These are phyloP conservation scores for Lepiota venenata DNA, from an alignment of 768 basidiomycete species.

Conservation along the genomic window DNA sequence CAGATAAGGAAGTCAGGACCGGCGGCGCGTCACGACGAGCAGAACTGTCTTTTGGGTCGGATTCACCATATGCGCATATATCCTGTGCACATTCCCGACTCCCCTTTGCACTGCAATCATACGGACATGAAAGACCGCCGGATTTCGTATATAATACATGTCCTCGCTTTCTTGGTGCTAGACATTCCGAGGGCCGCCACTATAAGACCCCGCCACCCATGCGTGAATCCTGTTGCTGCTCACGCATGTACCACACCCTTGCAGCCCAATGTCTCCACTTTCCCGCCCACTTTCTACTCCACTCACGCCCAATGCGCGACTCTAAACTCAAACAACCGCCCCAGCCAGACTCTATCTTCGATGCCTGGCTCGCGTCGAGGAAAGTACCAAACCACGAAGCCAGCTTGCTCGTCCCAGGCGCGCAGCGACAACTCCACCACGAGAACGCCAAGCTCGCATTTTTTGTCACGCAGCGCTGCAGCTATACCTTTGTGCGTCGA, in stretches of 20 bases:
- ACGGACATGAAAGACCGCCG: constrained; percentile 46
- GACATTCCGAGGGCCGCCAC: constrained; percentile 16
- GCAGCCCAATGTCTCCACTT: constrained; percentile 32
- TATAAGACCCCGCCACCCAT: constrained; percentile 27
- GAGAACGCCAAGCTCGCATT: constrained; percentile 56
- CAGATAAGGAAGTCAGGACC: constrained; percentile 2
- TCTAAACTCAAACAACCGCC: constrained; percentile 17
- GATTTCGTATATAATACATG: constrained; percentile 41
- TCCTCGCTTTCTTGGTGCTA: constrained; percentile 23
- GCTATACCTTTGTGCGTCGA: constrained; percentile 48
- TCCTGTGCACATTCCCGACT: constrained; percentile 32
- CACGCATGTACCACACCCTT: constrained; percentile 36
- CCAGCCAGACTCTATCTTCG: constrained; percentile 34
- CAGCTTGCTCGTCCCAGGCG: constrained; percentile 57
- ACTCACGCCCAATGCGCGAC: constrained; percentile 23
- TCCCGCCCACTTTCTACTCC: constrained; percentile 32
- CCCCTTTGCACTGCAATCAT: constrained; percentile 38
- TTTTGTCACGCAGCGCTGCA: constrained; percentile 49
- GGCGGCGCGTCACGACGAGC: neutral
- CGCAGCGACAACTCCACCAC: constrained; percentile 59
- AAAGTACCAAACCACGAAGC: constrained; percentile 43
- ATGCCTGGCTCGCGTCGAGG: constrained; percentile 61
- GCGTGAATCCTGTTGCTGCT: constrained; percentile 30
- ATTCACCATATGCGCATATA: constrained; percentile 41
- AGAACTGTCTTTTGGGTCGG: constrained; percentile 33